These are phyloP conservation scores for Pseudozyma sp. DNA, from an alignment of 1,284 basidiomycete species.

Conservation along the genomic window DNA sequence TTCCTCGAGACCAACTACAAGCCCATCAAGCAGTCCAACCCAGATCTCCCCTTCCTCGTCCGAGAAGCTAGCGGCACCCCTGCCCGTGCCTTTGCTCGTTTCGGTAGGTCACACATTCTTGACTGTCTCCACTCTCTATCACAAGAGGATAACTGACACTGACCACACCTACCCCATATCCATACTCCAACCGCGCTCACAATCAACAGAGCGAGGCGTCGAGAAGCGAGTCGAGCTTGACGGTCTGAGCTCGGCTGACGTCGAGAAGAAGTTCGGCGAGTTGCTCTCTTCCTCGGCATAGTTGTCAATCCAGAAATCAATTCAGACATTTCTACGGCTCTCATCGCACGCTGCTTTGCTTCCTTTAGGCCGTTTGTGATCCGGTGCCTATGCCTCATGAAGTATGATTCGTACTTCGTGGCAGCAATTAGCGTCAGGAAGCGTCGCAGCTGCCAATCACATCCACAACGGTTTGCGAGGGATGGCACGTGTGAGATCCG, in stretches of 20 bases:
- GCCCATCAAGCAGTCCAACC: conserved; percentile 66
- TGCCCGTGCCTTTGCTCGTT: conserved; percentile 64
- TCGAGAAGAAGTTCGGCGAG: conserved; percentile 64
- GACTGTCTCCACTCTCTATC: neutral
- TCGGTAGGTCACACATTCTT: conserved; percentile 55
- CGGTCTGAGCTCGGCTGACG: conserved; percentile 60
- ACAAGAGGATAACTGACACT: no score
- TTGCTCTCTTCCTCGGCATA: conserved; percentile 52
- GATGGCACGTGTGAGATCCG: no score
- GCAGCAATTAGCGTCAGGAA: no score
- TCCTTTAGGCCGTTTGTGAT: neutral
- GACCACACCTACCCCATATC: no score
- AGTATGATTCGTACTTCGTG: no score
- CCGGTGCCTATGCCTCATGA: no score
- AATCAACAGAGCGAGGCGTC: conserved; percentile 64
- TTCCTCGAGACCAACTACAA: conserved; percentile 65
- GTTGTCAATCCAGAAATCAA: neutral
- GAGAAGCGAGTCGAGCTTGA: conserved; percentile 65
- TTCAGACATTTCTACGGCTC: neutral
- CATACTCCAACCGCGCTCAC: no score
- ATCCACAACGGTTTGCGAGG: no score
- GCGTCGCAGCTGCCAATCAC: no score
- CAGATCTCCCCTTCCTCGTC: conserved; percentile 65
- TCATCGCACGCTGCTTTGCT: no score
- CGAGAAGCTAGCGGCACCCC: conserved; percentile 65